Conservation (phyloP, 2,329 filamentous ascomycete genomes). For the Ampelomyces quisqualis region DNA sequence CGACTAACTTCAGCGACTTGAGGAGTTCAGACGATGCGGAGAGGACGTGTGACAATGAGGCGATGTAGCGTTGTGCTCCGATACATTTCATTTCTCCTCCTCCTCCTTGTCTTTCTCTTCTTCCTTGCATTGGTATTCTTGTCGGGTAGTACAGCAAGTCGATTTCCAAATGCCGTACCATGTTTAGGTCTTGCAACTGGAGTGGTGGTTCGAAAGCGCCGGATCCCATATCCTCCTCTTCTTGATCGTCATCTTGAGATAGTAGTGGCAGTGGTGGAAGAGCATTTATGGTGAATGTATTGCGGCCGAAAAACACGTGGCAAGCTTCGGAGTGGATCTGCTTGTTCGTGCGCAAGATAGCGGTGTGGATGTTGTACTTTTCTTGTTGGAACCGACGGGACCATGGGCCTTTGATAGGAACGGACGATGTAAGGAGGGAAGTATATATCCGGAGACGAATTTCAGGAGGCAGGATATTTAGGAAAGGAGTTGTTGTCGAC, state of each 20-base stretch:
- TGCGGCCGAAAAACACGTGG: slow-evolving; percentile 45
- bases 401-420: slow-evolving; percentile 23
- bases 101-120: background rate
- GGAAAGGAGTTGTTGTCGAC: slow-evolving; percentile 13
- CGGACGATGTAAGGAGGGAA: slow-evolving; percentile 23
- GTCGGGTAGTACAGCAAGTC: slow-evolving; percentile 31
- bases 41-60: slow-evolving; percentile 20
- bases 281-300: slow-evolving; percentile 39
- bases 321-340: slow-evolving; percentile 47
- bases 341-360: slow-evolving; percentile 42
- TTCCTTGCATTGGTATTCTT: background rate
- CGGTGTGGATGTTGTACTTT: slow-evolving; percentile 37
- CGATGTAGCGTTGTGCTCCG: slow-evolving; percentile 24
- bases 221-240: slow-evolving; percentile 6
- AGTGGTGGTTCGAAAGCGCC: slow-evolving; percentile 33
- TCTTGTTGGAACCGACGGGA: slow-evolving; percentile 16
- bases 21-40: slow-evolving; percentile 11
- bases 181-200: slow-evolving; percentile 17
- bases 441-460: slow-evolving; percentile 35
- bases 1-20: slow-evolving; percentile 13
- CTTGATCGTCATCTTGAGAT: background rate
- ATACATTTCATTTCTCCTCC: slow-evolving; percentile 20
- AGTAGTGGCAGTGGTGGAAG: slow-evolving; percentile 4
- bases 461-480: slow-evolving; percentile 34
- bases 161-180: slow-evolving; percentile 30